These are phyloP conservation scores for Paraconiothyrium brasiliense DNA, from an alignment of 2,329 filamentous ascomycete genomes.

Conservation along the genomic window DNA sequence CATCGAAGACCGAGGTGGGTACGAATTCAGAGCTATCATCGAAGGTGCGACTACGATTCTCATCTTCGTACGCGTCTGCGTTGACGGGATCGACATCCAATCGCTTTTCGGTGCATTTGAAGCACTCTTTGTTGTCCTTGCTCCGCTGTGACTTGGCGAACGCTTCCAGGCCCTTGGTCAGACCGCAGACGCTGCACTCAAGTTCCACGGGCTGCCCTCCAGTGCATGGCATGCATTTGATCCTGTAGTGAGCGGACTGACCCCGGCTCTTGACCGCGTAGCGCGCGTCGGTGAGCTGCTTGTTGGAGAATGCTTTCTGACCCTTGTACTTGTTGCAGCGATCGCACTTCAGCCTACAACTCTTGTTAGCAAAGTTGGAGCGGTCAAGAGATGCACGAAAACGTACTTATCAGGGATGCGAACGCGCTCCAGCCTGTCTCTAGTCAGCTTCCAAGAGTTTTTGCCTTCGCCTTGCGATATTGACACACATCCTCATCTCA, in stretches of 20 bases:
- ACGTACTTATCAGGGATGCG: conserved; percentile 31
- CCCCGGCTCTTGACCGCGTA: conserved; percentile 23
- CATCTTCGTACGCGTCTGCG: conserved; percentile 47
- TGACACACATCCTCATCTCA: conserved; percentile 6
- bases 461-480: not conserved
- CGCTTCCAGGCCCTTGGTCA: conserved; percentile 56
- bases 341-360: conserved; percentile 56
- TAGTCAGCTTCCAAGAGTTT: conserved; percentile 3
- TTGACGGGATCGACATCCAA: conserved; percentile 34
- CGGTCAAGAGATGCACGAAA: not conserved
- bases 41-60: conserved; percentile 34
- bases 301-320: conserved; percentile 56
- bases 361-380: not conserved
- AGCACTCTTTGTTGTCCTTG: conserved; percentile 53
- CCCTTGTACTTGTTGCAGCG: conserved; percentile 56
- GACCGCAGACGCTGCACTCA: conserved; percentile 58
- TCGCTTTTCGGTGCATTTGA: conserved; percentile 40
- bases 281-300: conserved; percentile 53
- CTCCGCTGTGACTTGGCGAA: conserved; percentile 62
- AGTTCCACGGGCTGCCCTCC: conserved; percentile 57
- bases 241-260: conserved; percentile 30
- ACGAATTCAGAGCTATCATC: conserved; percentile 22
- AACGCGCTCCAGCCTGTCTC: conserved; percentile 29
- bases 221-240: conserved; percentile 58
- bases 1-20: conserved; percentile 34